These are phyloP conservation scores for Solanum chaucha DNA, from an alignment of 257 asterid species.

Conservation along the genomic window DNA sequence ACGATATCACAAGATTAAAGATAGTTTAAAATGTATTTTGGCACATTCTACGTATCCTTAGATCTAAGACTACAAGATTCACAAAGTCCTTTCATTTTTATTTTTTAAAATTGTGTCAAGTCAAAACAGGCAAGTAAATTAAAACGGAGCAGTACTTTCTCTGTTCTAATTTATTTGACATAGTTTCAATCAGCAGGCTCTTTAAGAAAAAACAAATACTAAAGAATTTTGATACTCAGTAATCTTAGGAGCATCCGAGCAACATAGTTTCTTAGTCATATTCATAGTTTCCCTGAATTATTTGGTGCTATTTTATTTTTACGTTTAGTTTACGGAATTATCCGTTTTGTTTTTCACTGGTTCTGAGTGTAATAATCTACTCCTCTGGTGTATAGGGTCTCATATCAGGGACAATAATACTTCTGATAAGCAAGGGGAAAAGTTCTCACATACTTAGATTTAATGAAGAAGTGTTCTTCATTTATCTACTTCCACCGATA, in stretches of 20 bases:
- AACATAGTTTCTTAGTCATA: neutral
- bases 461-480: slow-evolving; percentile 82
- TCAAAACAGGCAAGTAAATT: neutral
- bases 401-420: slow-evolving; percentile 46
- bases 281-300: neutral
- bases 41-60: neutral
- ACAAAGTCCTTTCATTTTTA: neutral
- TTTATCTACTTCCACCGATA: slow-evolving; percentile 87
- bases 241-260: neutral
- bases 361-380: neutral
- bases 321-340: neutral
- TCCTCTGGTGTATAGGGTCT: slow-evolving; percentile 37
- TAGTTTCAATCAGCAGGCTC: neutral
- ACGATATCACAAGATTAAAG: neutral
- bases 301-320: neutral
- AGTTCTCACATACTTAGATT: slow-evolving; percentile 78
- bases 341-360: neutral
- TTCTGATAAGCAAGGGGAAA: slow-evolving; percentile 66
- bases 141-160: neutral
- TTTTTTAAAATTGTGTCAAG: neutral
- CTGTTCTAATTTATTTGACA: neutral
- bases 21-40: neutral
- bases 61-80: neutral
- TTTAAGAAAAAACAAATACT: neutral
- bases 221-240: neutral